Evolutionary conservation across 345 rosid species (phyloP).

Genomic region (Pugionium dolabratum): DNA sequence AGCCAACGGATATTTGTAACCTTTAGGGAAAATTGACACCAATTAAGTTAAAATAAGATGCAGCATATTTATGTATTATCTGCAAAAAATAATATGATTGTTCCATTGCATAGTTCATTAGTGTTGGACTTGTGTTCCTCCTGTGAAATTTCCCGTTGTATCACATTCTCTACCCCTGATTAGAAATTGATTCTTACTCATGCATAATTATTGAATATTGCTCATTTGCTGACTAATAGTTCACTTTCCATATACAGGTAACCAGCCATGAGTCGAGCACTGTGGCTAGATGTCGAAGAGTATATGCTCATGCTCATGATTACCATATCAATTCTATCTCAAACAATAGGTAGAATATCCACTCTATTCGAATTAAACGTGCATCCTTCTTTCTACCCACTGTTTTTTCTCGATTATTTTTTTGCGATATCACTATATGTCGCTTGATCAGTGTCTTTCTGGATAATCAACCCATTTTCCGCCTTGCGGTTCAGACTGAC

Average conservation of each 20-base stretch:
- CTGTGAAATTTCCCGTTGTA: background rate
- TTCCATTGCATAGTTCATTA: too few relatives aligned
- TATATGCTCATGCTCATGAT: background rate
- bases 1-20: too few relatives aligned
- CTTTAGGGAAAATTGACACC: too few relatives aligned
- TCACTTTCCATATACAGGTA: background rate
- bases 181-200: background rate
- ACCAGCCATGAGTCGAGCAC: background rate
- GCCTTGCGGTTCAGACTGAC: too few relatives aligned
- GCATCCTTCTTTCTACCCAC: background rate
- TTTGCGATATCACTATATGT: too few relatives aligned
- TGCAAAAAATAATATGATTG: too few relatives aligned
- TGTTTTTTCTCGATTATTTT: too few relatives aligned
- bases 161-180: background rate
- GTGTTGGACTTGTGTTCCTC: background rate
- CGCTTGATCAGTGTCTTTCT: too few relatives aligned
- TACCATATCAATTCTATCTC: background rate
- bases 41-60: too few relatives aligned
- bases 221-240: background rate
- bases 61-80: too few relatives aligned
- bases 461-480: too few relatives aligned
- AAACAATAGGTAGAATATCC: background rate
- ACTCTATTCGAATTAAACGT: background rate
- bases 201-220: too few relatives aligned
- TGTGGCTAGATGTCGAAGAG: slow-evolving; percentile 2